Evolutionary conservation across 2,329 filamentous ascomycete genomes (phyloP), one percentile per base, ranked within the genome.

Genomic region (Cladosporium velox): DNA sequence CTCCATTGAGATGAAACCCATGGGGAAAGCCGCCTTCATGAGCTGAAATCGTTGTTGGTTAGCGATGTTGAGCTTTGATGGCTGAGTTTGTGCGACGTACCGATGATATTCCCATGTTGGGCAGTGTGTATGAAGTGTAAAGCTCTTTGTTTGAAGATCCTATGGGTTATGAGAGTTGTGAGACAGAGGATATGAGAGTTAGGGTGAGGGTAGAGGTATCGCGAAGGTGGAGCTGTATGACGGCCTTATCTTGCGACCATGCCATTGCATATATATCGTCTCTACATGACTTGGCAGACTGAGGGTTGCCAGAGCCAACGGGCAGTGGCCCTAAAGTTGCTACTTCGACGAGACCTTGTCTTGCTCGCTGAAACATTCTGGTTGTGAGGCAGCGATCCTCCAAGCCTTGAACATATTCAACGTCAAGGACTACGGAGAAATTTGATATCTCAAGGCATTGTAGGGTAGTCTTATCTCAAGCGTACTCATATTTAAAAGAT

Each of bases 261-360:
- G 32, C 30, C 52, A 55, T 55, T n/a, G 15, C 32, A 30, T 55
- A 55, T 55, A 55, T 55, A 55, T 34, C 52, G 30, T 10, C 18
- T 34, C n/a, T 34, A 6, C 28, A 34, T 5, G 18, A 55, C 26
- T 30, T 34, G 52, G 28, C n/a, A 14, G 15, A 55, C 35, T 12
- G 15, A 28, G 15, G 60, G 61, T 64, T 64, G 61, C 61, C 35
- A 57, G 61, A 64, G 61, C 24, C 49, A 47, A 57, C 35, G 51
- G 51, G 24, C 52, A 14, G 60, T 15, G 35, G 28, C 11, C 35
- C 35, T 64, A 35, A 57, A 64, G 61, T 64, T 64, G 61, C 61
- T 64, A n/a, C 51, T 64, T 64, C 61, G 61, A 64, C 61, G 51
- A 64, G 61, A 64, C 61, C 61, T 7, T 64, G 61, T 64, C 35